Percentiles rank a stretch among this genome's conserved stretches.
Evolutionary conservation across 768 basidiomycete species (phyloP).

Genomic region (Mycena filopes): DNA sequence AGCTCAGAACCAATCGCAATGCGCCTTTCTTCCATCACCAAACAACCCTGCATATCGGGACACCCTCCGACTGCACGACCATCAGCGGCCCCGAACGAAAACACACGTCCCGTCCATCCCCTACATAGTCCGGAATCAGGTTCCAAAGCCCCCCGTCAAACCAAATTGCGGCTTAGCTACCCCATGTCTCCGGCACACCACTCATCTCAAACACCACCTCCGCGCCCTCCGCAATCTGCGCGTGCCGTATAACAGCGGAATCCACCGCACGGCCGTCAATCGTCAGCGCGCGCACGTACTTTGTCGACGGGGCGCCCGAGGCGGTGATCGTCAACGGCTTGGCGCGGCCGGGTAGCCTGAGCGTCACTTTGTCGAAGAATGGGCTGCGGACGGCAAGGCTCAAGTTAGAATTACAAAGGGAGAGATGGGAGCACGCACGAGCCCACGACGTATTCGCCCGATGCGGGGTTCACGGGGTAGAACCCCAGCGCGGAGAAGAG

Average conservation of each 20-base stretch:
- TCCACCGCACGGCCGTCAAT: slow-evolving; percentile 61
- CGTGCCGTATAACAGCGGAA: slow-evolving; percentile 66
- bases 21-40: no score
- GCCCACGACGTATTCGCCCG: slow-evolving; percentile 79
- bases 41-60: neutral
- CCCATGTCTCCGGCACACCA: slow-evolving; percentile 57
- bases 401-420: neutral
- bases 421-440: neutral
- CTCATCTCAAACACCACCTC: slow-evolving; percentile 75
- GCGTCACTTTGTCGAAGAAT: slow-evolving; percentile 62
- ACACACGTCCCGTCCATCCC: neutral
- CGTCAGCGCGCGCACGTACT: slow-evolving; percentile 68
- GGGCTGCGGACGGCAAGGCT: slow-evolving; percentile 43
- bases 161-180: slow-evolving; percentile 4
- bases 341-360: slow-evolving; percentile 59
- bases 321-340: slow-evolving; percentile 63
- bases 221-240: slow-evolving; percentile 68
- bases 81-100: slow-evolving; percentile 1
- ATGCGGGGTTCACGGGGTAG: slow-evolving; percentile 87
- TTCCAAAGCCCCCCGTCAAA: neutral
- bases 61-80: neutral
- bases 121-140: neutral
- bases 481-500: slow-evolving; percentile 86
- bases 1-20: no score
- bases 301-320: slow-evolving; percentile 64